phyloP scores from a whole-genome alignment of 768 basidiomycete species.

The Lentinula sp. region DNA sequence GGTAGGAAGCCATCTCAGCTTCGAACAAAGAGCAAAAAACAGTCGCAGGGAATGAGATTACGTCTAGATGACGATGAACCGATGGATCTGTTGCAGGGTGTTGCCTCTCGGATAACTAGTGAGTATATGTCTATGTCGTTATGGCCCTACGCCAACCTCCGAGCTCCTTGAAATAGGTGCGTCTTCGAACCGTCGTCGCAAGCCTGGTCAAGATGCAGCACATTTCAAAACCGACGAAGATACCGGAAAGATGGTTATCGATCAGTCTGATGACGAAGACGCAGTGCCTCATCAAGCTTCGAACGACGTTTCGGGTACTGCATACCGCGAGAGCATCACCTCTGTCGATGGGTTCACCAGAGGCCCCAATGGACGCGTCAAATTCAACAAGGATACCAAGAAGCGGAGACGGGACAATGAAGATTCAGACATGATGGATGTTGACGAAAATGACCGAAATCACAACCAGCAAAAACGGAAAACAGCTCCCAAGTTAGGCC shows the following conservation, averaged over 20 bases:
- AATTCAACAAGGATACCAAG: constrained; percentile 97
- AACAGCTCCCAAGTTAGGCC: constrained; percentile 52
- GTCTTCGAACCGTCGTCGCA: constrained; percentile 47
- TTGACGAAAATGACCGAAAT: constrained; percentile 35
- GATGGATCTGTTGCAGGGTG: constrained; percentile 88
- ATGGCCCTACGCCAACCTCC: neutral
- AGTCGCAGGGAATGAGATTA: constrained; percentile 51
- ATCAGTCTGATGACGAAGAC: constrained; percentile 46
- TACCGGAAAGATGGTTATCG: constrained; percentile 77
- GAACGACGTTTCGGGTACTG: constrained; percentile 61
- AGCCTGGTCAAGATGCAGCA: constrained; percentile 81
- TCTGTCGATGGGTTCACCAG: constrained; percentile 89
- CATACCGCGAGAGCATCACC: constrained; percentile 78
- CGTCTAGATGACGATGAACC: constrained; percentile 89
- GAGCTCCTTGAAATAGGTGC: constrained; percentile 26
- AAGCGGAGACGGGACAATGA: constrained; percentile 74
- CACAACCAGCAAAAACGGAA: constrained; percentile 52
- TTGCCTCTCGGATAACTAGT: constrained; percentile 66
- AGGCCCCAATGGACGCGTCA: constrained; percentile 76
- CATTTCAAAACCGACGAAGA: constrained; percentile 84
- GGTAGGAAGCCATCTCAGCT: constrained; percentile 14
- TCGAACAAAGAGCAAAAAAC: constrained; percentile 26
- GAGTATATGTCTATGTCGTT: constrained; percentile 20
- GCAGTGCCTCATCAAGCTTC: constrained; percentile 32
- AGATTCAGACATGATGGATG: constrained; percentile 65